These are phyloP conservation scores for Leptoxyphium fumago DNA, from an alignment of 2,329 filamentous ascomycete species.

Conservation along the genomic window DNA sequence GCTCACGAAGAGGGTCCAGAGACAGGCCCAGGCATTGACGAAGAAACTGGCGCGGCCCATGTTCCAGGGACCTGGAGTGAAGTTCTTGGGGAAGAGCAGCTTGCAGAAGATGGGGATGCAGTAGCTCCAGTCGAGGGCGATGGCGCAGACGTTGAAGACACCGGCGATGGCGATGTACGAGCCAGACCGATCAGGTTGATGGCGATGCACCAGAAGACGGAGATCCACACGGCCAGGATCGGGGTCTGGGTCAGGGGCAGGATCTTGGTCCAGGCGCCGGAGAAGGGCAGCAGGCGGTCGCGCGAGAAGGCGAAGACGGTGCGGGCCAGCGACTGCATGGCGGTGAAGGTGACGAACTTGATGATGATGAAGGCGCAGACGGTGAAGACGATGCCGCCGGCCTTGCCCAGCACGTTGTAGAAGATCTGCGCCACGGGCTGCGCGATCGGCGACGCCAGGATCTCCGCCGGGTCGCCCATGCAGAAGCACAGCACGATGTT, in stretches of 20 bases:
- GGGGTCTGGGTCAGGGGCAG: constrained; percentile 36
- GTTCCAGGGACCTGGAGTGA: constrained; percentile 39
- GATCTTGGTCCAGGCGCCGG: constrained; percentile 35
- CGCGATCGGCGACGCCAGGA: constrained; percentile 31
- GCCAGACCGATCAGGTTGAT: constrained; percentile 45
- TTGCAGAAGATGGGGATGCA: constrained; percentile 43
- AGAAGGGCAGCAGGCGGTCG: constrained; percentile 35
- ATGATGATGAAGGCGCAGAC: constrained; percentile 43
- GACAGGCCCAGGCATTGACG: constrained; percentile 35
- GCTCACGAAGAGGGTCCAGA: constrained; percentile 39
- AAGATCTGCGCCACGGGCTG: constrained; percentile 45
- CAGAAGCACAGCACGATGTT: constrained; percentile 44
- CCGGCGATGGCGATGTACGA: constrained; percentile 38
- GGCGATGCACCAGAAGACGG: constrained; percentile 37
- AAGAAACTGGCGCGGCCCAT: constrained; percentile 28
- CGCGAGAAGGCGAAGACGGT: constrained; percentile 43
- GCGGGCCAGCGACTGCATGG: constrained; percentile 38
- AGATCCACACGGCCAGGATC: constrained; percentile 41
- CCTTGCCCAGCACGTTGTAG: constrained; percentile 41
- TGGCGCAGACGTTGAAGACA: constrained; percentile 41
- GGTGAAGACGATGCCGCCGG: constrained; percentile 39
- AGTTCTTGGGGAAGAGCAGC: constrained; percentile 28
- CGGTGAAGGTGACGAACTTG: constrained; percentile 45
- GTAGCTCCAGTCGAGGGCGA: constrained; percentile 41
- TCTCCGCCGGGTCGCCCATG: constrained; percentile 36